phyloP scores from a whole-genome alignment of 371 early-diverging fungal genomes.

The Mucor saturninus region DNA sequence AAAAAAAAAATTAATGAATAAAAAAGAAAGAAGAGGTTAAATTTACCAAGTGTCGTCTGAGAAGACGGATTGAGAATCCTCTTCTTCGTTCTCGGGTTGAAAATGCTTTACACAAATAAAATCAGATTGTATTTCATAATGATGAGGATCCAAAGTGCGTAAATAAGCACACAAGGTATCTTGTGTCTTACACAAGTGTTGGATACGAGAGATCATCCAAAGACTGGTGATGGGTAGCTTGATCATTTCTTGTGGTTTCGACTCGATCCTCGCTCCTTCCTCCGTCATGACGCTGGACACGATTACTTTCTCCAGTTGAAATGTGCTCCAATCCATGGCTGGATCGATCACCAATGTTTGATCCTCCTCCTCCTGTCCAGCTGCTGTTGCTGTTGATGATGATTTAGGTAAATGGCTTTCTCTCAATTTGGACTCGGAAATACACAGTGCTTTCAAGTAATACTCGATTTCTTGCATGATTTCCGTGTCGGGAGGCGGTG shows the following conservation, averaged over 20 bases:
- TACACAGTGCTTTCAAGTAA: slow-evolving; percentile 31
- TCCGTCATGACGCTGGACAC: neutral
- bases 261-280: too few species aligned
- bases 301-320: slow-evolving; percentile 3
- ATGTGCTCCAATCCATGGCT: slow-evolving; percentile 15
- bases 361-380: slow-evolving; percentile 14
- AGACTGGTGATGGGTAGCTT: slow-evolving; percentile 20
- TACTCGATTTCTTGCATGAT: slow-evolving; percentile 25
- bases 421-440: neutral
- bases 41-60: too few species aligned
- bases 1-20: neutral
- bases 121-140: neutral
- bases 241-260: slow-evolving; percentile 14
- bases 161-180: slow-evolving; percentile 10
- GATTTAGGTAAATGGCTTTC: neutral
- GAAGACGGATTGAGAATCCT: too few species aligned
- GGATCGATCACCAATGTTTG: slow-evolving; percentile 6
- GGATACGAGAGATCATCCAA: slow-evolving; percentile 39
- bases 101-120: too few species aligned
- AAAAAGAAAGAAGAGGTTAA: too few species aligned
- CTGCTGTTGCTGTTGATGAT: too few species aligned
- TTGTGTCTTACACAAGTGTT: slow-evolving; percentile 34
- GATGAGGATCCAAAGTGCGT: neutral
- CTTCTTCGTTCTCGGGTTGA: too few species aligned
- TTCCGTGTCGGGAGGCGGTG: slow-evolving; percentile 19